Evolutionary conservation across 345 rosid genomes (phyloP), one percentile per base, ranked within the genome.

Genomic region (Sisymbrium irio): DNA sequence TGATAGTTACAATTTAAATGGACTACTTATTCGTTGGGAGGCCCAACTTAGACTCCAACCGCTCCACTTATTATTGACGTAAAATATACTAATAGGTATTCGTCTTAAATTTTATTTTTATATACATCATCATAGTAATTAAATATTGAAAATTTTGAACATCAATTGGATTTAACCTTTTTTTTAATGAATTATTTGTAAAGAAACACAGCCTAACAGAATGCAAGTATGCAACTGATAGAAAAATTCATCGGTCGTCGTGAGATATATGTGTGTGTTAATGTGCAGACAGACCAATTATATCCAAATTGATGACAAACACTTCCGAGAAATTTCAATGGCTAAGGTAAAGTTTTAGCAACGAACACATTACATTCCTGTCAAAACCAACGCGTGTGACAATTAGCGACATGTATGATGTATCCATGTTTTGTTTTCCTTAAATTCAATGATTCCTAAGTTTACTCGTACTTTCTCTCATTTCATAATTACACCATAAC

Each of bases 381-480:
- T 17, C 2, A 15, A 58, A 18, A 18, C 9, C 54, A 63, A 42
- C 9, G 40, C 5, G 18, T 17, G 27, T 30, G 27, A 30, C 54
- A 61, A 9, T 22, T 22, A 59, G 35, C 19, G 35, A 62, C 46
- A 64, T 64, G 41, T 11, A 30, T 30, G 32, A 64, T 64, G 41
- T 11, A 30, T 30, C 19, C 32, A 7, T 65, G 33, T 49, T 33
- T 0, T n/a, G n/a, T n/a, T 14, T 49, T 49, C 35, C 46, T 64
- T 18, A 64, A 11, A 12, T 17, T 17, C 13, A 51, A n/a, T 51
- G 22, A 37, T 67, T 67, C 25, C 12, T 15, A n/a, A 17, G 37
- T 53, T 50, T 50, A 37, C 20, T 65, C 47, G 1, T 36, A 20
- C 28, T 65, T 33, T 65, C 59, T 49, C 71, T 50, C 46, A 66